Conservation (phyloP, 768 basidiomycete genomes). For the Udeniomyces megalosporus region DNA sequence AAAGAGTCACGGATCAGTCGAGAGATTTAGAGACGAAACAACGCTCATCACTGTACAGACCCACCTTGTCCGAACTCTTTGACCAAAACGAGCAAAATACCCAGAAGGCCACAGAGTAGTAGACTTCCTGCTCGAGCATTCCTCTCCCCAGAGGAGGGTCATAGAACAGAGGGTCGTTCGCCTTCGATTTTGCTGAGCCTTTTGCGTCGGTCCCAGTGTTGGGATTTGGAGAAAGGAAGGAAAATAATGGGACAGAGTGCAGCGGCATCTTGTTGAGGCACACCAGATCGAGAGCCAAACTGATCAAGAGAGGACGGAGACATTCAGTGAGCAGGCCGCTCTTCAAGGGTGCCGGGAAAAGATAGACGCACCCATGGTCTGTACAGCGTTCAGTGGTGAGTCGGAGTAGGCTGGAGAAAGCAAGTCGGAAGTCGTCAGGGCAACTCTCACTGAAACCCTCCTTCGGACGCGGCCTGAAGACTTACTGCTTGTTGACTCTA, state of each 20-base stretch:
- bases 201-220: constrained; percentile 28
- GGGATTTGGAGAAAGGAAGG: constrained; percentile 46
- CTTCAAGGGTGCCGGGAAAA: not conserved
- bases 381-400: constrained; percentile 85
- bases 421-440: too few relatives aligned
- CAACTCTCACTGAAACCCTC: not conserved
- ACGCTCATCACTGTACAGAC: not conserved
- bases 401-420: constrained; percentile 57
- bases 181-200: not conserved
- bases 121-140: constrained; percentile 1
- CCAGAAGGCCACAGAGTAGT: constrained; percentile 14
- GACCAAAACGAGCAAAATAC: constrained; percentile 10
- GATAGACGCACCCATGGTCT: constrained; percentile 50
- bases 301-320: not conserved
- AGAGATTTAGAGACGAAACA: too few relatives aligned
- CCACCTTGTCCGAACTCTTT: constrained; percentile 7
- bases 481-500: constrained; percentile 56
- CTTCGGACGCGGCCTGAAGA: not conserved
- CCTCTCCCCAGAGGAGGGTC: not conserved
- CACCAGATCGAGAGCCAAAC: constrained; percentile 67
- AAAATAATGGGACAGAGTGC: constrained; percentile 84
- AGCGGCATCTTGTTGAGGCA: constrained; percentile 79
- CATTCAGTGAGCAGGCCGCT: not conserved
- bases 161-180: constrained; percentile 13
- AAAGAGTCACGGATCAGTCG: too few relatives aligned